phyloP scores from a whole-genome alignment of 345 rosid genomes.

The Rhodomyrtus tomentosa region DNA sequence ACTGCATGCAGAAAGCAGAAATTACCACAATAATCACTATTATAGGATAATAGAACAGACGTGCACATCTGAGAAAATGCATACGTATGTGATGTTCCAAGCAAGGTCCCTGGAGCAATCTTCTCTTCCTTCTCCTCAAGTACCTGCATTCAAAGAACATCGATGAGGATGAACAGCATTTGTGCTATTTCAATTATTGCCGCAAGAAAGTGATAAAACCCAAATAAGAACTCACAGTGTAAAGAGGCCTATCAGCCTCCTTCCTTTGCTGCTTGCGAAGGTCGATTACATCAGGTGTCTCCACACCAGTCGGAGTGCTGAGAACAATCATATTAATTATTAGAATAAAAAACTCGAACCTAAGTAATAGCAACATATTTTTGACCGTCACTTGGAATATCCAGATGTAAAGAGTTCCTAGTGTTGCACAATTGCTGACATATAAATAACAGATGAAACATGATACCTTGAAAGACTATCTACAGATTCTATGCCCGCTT shows the following conservation, averaged over 20 bases:
- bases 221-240: conserved; percentile 45
- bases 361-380: background rate
- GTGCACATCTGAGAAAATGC: background rate
- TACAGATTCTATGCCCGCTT: conserved; percentile 84
- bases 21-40: background rate
- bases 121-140: conserved; percentile 83
- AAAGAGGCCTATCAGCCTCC: conserved; percentile 90
- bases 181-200: background rate
- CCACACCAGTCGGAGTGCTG: conserved; percentile 99
- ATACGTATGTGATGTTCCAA: conserved; percentile 91
- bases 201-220: background rate
- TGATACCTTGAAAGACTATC: conserved; percentile 90
- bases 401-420: background rate
- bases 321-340: background rate
- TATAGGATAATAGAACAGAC: background rate
- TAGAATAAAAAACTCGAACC: background rate
- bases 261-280: conserved; percentile 98
- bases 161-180: background rate
- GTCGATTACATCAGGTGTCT: conserved; percentile 99
- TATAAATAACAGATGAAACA: background rate
- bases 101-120: conserved; percentile 76
- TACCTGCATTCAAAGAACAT: conserved; percentile 26
- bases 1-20: conserved; percentile 16
- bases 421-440: background rate
- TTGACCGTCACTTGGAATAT: background rate